Base-by-base conservation (phyloP, 1,284 basidiomycete species). In the Cutaneotrichosporon spelunceum region DNA sequence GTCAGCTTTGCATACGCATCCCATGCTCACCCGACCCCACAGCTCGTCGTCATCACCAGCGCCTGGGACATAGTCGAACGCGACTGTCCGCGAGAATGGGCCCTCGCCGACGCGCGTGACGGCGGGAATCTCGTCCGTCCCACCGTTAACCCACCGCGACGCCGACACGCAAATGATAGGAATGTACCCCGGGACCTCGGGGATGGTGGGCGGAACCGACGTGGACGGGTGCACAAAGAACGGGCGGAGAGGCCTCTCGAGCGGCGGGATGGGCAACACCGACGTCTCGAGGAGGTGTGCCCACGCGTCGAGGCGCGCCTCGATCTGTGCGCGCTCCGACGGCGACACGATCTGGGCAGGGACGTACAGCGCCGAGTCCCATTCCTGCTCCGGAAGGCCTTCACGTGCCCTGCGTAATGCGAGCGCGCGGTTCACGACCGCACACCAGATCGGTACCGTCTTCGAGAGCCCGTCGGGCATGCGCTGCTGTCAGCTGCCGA, bases 381-480 rank as follows among this genome's bases (percentile, higher is more conserved):
- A 79, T 2, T 57, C 63, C 4, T 53, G 56, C 10, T 58, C 59
- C 7, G 44, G 27, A 1, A 13, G 16, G 13, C 47, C 65, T 4
- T 42, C 36, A 6, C 50, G 39, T 29, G 29, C 33, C 14, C 64
- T 42, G 2, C 70, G 65, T 13, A 70, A 49, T 2, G 57, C 52
- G 16, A 88, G 69, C 0, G 91, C 91, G 9, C 85, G 82, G 71
- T 97, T 98, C 67, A 98, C 82, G 3, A 95, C 91, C 2, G 90
- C 83, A 75, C 95, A 98, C 95, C 95, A 99, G 52, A 94, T 90
- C 0, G 95, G 93, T 0, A 97, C 84, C 0, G 95, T 98, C 76
- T 98, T 98, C 6, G 90, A 90, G 0, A 98, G 82, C 0, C 94
- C 93, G 70, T 99, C 95, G 0, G 95, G 95, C 67, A 95, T 89